Evolutionary conservation across 176 grass and related monocot species (phyloP).

Genomic region (Carex cristatella): DNA sequence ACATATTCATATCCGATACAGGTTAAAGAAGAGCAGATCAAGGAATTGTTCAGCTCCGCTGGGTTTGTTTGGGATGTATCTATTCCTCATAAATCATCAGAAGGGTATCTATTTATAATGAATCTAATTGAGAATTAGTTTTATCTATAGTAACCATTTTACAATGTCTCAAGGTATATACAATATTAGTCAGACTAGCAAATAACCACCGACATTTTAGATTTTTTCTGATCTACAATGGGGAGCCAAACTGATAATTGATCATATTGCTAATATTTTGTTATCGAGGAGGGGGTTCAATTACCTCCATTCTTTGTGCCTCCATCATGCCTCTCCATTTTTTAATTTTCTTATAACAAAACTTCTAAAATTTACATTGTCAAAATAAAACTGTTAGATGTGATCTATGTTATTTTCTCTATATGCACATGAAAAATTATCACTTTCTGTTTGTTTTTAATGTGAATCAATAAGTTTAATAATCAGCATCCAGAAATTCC

Average conservation of each 20-base stretch:
- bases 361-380: no score
- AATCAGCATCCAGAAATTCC: no score
- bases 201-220: not conserved
- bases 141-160: not conserved
- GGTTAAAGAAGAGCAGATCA: constrained; percentile 59
- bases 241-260: not conserved
- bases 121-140: constrained; percentile 20
- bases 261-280: not conserved
- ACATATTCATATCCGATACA: constrained; percentile 32
- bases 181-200: not conserved
- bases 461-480: no score
- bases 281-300: not conserved
- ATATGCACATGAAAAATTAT: no score
- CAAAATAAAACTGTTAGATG: no score
- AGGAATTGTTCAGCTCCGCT: constrained; percentile 56
- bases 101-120: constrained; percentile 43
- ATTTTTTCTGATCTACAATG: not conserved
- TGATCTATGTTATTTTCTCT: no score
- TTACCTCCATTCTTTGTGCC: no score
- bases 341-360: no score
- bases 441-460: no score
- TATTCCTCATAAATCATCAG: constrained; percentile 75
- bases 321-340: no score
- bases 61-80: constrained; percentile 93
- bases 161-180: not conserved